These are phyloP conservation scores for Bothriochloa decipiens DNA, from an alignment of 176 grass and related monocot species.

Conservation along the genomic window DNA sequence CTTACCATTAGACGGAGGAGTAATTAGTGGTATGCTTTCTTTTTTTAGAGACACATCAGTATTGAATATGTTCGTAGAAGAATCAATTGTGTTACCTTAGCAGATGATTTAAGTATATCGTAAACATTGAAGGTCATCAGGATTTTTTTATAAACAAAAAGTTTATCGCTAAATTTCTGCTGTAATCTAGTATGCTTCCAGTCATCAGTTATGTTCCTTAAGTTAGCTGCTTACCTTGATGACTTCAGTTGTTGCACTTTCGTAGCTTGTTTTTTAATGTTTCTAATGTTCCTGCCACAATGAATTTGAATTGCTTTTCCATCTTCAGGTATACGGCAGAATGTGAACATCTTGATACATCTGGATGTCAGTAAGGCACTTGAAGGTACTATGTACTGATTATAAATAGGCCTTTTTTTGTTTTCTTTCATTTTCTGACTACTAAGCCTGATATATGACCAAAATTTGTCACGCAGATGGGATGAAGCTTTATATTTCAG, in stretches of 20 bases:
- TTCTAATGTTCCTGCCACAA: neutral
- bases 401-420: neutral
- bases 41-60: neutral
- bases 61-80: neutral
- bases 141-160: neutral
- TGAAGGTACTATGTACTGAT: slow-evolving; percentile 50
- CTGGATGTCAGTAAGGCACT: slow-evolving; percentile 78
- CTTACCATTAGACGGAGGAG: slow-evolving; percentile 69
- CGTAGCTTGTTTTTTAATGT: neutral
- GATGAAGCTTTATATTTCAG: slow-evolving; percentile 81
- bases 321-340: slow-evolving; percentile 67
- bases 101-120: neutral
- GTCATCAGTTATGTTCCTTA: neutral
- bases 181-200: neutral
- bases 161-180: neutral
- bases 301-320: neutral
- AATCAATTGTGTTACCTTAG: neutral
- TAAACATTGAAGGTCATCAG: neutral
- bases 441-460: neutral
- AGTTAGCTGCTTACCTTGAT: neutral
- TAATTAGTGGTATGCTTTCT: slow-evolving; percentile 72
- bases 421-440: neutral
- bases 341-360: slow-evolving; percentile 84
- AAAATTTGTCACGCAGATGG: slow-evolving; percentile 53
- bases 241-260: neutral